Percentiles rank a stretch among this genome's conserved stretches.
phyloP scores from a whole-genome alignment of 2,329 filamentous ascomycete species.

The Podosphaera fusca region DNA sequence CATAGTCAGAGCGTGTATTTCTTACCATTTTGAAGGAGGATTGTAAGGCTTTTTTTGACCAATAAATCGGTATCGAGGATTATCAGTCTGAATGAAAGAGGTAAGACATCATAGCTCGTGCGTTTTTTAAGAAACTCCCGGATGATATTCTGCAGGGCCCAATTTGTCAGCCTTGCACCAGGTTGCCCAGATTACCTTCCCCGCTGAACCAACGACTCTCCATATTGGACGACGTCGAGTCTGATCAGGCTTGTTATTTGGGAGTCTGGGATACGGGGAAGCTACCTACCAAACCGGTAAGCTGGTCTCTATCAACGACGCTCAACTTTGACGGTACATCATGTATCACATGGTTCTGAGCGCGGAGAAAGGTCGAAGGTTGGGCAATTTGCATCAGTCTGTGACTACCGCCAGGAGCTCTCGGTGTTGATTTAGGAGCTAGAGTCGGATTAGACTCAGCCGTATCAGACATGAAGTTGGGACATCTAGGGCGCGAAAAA shows the following conservation, averaged over 20 bases:
- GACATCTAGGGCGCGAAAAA: not conserved
- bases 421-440: slow-evolving; percentile 10
- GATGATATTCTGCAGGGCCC: slow-evolving; percentile 46
- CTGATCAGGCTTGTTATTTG: not conserved
- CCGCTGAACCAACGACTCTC: not conserved
- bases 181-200: not conserved
- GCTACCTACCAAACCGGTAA: slow-evolving; percentile 48
- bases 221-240: slow-evolving; percentile 1
- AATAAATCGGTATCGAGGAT: slow-evolving; percentile 85
- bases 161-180: slow-evolving; percentile 11
- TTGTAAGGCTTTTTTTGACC: slow-evolving; percentile 91
- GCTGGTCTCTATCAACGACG: slow-evolving; percentile 51
- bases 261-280: not conserved
- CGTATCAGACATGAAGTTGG: slow-evolving; percentile 15
- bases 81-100: slow-evolving; percentile 85
- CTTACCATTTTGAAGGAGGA: slow-evolving; percentile 82
- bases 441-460: slow-evolving; percentile 12
- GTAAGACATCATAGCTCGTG: slow-evolving; percentile 93
- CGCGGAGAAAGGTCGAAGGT: slow-evolving; percentile 17
- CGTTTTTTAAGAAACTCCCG: slow-evolving; percentile 90
- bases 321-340: slow-evolving; percentile 22
- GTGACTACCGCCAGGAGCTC: slow-evolving; percentile 13
- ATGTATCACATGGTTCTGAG: slow-evolving; percentile 14
- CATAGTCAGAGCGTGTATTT: slow-evolving; percentile 2
- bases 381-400: slow-evolving; percentile 15